These are phyloP conservation scores for Talaromyces sp. DNA, from an alignment of 2,329 filamentous ascomycete species.

Conservation along the genomic window DNA sequence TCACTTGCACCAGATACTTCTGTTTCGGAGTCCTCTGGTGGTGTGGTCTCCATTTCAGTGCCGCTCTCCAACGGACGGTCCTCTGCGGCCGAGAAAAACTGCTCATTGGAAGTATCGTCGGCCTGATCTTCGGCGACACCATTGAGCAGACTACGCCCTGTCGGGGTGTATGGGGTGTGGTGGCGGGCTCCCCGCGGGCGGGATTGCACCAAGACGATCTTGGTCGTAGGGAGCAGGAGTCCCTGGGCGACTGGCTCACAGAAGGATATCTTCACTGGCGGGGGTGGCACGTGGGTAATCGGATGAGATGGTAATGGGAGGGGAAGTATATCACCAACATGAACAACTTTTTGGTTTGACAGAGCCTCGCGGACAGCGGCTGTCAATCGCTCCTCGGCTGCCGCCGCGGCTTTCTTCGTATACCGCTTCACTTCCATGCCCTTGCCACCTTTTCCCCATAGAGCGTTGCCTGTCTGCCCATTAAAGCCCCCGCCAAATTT, in stretches of 20 bases:
- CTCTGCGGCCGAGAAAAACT: constrained; percentile 88
- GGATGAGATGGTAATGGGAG: constrained; percentile 72
- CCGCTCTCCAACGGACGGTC: constrained; percentile 50
- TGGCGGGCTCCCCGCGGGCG: constrained; percentile 34
- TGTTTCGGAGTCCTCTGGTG: constrained; percentile 58
- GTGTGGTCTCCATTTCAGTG: constrained; percentile 49
- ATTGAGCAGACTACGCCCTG: constrained; percentile 29
- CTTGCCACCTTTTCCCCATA: constrained; percentile 29
- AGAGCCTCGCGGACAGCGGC: constrained; percentile 69
- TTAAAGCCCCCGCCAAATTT: constrained; percentile 67
- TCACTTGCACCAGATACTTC: constrained; percentile 45
- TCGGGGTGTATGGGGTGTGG: constrained; percentile 18
- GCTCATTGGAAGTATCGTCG: constrained; percentile 81
- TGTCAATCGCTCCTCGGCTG: constrained; percentile 55
- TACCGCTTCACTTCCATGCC: constrained; percentile 24
- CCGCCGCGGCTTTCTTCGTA: constrained; percentile 28
- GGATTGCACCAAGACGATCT: constrained; percentile 67
- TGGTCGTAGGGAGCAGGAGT: constrained; percentile 67
- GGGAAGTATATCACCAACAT: constrained; percentile 75
- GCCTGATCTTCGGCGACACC: constrained; percentile 56
- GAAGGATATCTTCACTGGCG: constrained; percentile 81
- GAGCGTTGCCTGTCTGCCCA: constrained; percentile 33
- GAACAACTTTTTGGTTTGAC: constrained; percentile 66
- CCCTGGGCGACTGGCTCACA: constrained; percentile 94
- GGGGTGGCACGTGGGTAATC: constrained; percentile 76